phyloP scores from a whole-genome alignment of 1,284 basidiomycete genomes.

The Pterulicium gracile region DNA sequence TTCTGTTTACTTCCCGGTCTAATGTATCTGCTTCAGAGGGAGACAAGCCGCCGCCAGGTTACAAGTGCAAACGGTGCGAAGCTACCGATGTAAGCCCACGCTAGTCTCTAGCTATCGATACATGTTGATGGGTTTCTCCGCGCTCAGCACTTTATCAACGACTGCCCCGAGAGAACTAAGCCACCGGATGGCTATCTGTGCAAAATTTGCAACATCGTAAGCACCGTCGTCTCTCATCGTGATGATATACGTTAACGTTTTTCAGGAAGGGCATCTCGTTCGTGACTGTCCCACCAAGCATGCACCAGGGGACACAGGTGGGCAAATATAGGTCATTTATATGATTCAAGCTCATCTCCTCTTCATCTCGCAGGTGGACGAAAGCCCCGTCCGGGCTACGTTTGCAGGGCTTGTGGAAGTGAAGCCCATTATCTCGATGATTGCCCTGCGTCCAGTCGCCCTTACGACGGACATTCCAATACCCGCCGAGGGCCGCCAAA shows the following conservation, averaged over 20 bases:
- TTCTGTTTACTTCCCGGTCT: not conserved
- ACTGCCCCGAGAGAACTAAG: constrained; percentile 63
- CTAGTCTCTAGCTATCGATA: not conserved
- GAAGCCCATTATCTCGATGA: constrained; percentile 78
- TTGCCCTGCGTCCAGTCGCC: constrained; percentile 58
- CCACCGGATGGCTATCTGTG: constrained; percentile 83
- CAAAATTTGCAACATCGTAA: constrained; percentile 62
- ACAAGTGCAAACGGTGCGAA: constrained; percentile 70
- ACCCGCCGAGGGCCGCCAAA: constrained; percentile 53
- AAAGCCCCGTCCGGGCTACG: constrained; percentile 74
- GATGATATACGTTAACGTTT: constrained; percentile 1
- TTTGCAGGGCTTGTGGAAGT: constrained; percentile 82
- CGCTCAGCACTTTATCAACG: constrained; percentile 61
- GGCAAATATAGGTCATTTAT: too few species aligned
- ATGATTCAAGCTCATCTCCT: not conserved
- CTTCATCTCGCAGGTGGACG: constrained; percentile 26
- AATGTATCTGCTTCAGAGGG: constrained; percentile 20
- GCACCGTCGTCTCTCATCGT: constrained; percentile 10
- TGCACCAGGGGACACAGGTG: constrained; percentile 61
- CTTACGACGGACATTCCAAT: constrained; percentile 21
- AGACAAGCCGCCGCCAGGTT: constrained; percentile 55
- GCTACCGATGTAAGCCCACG: constrained; percentile 47
- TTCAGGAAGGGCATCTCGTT: constrained; percentile 69
- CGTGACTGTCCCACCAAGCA: constrained; percentile 79
- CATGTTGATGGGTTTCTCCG: not conserved